Conservation (phyloP, 1,284 basidiomycete species). For the Cronartium quercuum region DNA sequence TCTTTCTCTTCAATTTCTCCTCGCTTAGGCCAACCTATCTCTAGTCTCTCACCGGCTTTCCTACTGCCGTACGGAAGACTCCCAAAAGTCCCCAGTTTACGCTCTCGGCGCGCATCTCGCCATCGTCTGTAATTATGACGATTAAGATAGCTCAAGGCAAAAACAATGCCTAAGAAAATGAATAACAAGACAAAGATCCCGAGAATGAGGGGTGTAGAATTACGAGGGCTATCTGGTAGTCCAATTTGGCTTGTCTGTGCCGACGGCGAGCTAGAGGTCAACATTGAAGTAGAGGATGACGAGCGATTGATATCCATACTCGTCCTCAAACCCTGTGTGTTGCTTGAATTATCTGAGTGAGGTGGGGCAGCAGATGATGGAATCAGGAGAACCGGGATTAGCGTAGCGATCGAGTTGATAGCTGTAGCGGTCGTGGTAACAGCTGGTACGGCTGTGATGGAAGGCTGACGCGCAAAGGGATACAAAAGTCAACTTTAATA, state of each 20-base stretch:
- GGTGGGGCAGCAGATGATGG: background rate
- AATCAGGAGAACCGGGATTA: background rate
- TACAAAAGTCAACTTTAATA: background rate
- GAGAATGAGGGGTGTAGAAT: constrained; percentile 3
- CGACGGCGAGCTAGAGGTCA: constrained; percentile 6
- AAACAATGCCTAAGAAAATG: constrained; percentile 9
- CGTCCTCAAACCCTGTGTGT: too few species aligned
- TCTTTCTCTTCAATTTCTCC: background rate
- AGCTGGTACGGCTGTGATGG: background rate
- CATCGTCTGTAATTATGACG: constrained; percentile 1
- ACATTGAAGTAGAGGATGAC: background rate
- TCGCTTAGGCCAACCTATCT: background rate
- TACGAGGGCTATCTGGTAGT: background rate
- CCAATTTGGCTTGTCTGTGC: background rate
- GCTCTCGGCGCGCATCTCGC: constrained; percentile 8
- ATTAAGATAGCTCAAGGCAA: constrained; percentile 6
- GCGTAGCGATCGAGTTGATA: background rate
- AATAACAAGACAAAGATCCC: constrained; percentile 10
- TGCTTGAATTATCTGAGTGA: background rate
- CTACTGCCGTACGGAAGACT: background rate
- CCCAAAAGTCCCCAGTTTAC: background rate
- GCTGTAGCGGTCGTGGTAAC: background rate
- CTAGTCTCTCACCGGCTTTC: background rate
- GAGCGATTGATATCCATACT: background rate
- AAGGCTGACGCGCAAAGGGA: background rate